Evolutionary conservation across 1,284 basidiomycete species (phyloP).

Genomic region (Austroboletus niveus): DNA sequence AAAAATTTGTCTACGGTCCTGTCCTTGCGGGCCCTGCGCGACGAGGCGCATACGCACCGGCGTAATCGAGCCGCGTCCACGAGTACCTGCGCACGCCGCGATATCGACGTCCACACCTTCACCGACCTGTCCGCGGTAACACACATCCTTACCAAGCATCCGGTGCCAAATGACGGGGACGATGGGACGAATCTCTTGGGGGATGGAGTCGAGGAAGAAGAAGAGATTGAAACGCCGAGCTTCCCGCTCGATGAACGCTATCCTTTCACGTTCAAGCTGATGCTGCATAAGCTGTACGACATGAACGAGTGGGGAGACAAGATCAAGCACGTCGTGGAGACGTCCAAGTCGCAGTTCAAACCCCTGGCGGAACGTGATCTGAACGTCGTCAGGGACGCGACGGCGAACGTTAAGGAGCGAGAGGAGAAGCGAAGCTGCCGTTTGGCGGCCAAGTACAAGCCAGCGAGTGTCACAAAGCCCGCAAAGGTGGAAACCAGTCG

Average conservation of each 20-base stretch:
- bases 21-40: conserved; percentile 28
- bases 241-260: conserved; percentile 47
- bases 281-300: conserved; percentile 62
- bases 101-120: conserved; percentile 16
- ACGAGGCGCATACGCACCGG: conserved; percentile 10
- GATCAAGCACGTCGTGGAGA: conserved; percentile 52
- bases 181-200: background rate
- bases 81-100: conserved; percentile 8
- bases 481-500: conserved; percentile 30
- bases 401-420: conserved; percentile 19
- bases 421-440: conserved; percentile 26
- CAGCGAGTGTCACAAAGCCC: background rate
- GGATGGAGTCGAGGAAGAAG: background rate
- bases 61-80: conserved; percentile 14
- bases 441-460: conserved; percentile 8
- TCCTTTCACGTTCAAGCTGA: conserved; percentile 62
- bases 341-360: conserved; percentile 53
- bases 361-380: conserved; percentile 42
- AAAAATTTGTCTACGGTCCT: conserved; percentile 43
- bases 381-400: conserved; percentile 15
- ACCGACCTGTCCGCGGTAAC: conserved; percentile 11
- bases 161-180: background rate
- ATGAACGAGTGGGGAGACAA: conserved; percentile 59
- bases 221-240: conserved; percentile 30
- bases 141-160: background rate